These are phyloP conservation scores for Harrya chromipes DNA, from an alignment of 768 basidiomycete species.

Conservation along the genomic window DNA sequence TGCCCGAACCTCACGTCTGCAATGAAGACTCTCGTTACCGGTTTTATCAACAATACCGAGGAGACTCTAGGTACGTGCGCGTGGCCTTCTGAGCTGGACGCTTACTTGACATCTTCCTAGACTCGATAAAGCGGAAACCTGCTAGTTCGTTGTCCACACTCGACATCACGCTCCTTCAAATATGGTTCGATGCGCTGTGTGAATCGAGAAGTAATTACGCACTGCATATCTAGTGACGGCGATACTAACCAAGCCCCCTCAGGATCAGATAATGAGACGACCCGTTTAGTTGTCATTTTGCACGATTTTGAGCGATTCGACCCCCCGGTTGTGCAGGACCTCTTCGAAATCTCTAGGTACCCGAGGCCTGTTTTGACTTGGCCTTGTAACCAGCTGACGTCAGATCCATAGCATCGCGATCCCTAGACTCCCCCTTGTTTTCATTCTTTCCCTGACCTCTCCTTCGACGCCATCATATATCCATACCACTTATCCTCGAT, in stretches of 20 bases:
- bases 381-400: background rate
- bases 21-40: conserved; percentile 54
- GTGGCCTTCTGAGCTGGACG: conserved; percentile 2
- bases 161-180: conserved; percentile 57
- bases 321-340: conserved; percentile 56
- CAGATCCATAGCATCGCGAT: conserved; percentile 44
- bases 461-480: conserved; percentile 55
- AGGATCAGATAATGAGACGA: conserved; percentile 18
- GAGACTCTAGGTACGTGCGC: conserved; percentile 29
- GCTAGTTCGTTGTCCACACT: conserved; percentile 53
- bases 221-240: background rate
- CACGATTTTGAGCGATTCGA: conserved; percentile 79
- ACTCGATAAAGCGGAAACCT: conserved; percentile 42
- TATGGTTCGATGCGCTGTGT: conserved; percentile 53
- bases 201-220: conserved; percentile 36
- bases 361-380: background rate
- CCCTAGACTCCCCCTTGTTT: conserved; percentile 57
- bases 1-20: conserved; percentile 48
- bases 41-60: conserved; percentile 46
- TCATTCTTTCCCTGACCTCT: conserved; percentile 59
- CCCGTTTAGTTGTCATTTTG: conserved; percentile 55
- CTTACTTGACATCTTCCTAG: conserved; percentile 20
- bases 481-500: conserved; percentile 55
- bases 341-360: conserved; percentile 72
- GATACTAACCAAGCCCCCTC: background rate